Conservation (phyloP, 1,139 yeast genomes). For the Kurtzmaniella quercitrusa region DNA sequence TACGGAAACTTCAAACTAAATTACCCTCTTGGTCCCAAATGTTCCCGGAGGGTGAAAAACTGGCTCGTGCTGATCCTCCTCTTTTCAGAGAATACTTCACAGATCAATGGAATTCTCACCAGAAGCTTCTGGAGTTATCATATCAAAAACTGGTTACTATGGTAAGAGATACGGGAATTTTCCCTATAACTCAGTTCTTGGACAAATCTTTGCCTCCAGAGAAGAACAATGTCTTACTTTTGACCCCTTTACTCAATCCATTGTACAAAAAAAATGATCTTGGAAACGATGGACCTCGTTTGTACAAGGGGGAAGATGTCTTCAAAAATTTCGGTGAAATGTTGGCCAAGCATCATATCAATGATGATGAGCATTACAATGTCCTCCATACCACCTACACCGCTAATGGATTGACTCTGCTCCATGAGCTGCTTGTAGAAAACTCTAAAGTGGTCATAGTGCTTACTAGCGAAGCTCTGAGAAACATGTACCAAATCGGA, state of each 20-base stretch:
- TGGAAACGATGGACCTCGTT: conserved; percentile 12
- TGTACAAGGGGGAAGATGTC: conserved; percentile 54
- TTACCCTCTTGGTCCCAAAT: conserved; percentile 48
- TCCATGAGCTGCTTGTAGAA: conserved; percentile 56
- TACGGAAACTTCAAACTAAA: conserved; percentile 39
- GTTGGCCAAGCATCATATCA: conserved; percentile 32
- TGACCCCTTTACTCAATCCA: conserved; percentile 53
- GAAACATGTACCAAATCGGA: conserved; percentile 66
- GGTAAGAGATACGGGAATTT: conserved; percentile 49
- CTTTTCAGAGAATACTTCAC: conserved; percentile 27
- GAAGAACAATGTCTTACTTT: conserved; percentile 39
- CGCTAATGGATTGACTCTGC: conserved; percentile 57
- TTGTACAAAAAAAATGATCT: conserved; percentile 19
- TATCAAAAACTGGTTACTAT: conserved; percentile 54
- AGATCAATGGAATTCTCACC: conserved; percentile 40
- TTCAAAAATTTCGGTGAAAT: conserved; percentile 48
- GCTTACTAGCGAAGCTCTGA: conserved; percentile 57
- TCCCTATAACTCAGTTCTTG: conserved; percentile 46
- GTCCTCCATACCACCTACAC: conserved; percentile 62
- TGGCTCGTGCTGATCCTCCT: conserved; percentile 21
- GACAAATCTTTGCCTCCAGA: conserved; percentile 14
- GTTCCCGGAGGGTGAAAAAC: conserved; percentile 34
- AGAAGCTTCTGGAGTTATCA: conserved; percentile 40
- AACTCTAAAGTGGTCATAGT: conserved; percentile 54
- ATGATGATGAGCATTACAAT: conserved; percentile 30